These are phyloP conservation scores for Stephania cephalantha DNA, from an alignment of 164 flowering plant genomes.

Conservation along the genomic window DNA sequence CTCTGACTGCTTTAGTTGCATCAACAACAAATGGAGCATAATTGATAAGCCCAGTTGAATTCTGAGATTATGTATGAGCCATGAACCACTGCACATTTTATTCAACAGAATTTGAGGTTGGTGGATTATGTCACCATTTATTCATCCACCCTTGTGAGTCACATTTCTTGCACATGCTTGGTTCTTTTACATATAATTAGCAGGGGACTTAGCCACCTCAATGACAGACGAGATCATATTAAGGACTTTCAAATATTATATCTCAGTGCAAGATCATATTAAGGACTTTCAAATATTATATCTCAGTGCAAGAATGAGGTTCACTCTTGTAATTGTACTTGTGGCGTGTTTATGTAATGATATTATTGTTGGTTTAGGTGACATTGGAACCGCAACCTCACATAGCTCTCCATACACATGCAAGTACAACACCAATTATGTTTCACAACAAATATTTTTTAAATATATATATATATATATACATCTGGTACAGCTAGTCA, in stretches of 20 bases:
- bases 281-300: conserved; percentile 5
- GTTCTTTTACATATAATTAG: conserved; percentile 13
- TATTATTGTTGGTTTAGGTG: conserved; percentile 17
- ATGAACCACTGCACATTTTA: neutral
- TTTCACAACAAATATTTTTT: neutral
- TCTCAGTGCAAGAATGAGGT: conserved; percentile 8
- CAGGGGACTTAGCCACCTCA: neutral
- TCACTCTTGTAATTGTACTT: conserved; percentile 5
- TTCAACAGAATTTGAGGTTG: neutral
- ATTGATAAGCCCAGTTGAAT: neutral
- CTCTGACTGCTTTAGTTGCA: neutral
- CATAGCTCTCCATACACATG: conserved; percentile 11
- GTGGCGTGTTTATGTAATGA: conserved; percentile 15
- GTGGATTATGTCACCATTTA: neutral
- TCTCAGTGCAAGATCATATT: neutral
- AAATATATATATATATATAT: neutral
- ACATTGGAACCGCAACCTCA: conserved; percentile 24
- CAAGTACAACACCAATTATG: neutral
- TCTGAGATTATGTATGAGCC: neutral
- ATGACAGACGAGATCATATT: neutral
- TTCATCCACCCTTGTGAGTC: conserved; percentile 1
- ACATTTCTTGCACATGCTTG: conserved; percentile 8
- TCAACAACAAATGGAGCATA: neutral
- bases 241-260: conserved; percentile 5
- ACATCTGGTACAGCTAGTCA: neutral